Evolutionary conservation across 352 stramenopile genomes (phyloP), one percentile per base, ranked within the genome.

Genomic region (Globisporangium apiculatum): DNA sequence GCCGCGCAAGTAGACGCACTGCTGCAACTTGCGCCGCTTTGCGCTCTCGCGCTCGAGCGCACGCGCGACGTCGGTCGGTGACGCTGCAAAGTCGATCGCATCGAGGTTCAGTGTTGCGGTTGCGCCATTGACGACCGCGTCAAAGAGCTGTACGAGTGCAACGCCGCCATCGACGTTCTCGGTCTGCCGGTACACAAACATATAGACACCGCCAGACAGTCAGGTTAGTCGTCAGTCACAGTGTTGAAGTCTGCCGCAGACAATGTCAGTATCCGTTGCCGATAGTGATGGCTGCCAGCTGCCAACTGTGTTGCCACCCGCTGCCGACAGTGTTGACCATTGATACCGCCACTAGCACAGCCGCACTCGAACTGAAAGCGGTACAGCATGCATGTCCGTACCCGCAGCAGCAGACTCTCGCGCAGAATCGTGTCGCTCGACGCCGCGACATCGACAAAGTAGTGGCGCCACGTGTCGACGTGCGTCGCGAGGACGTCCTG

Each of bases 401-500:
- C 80, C 57, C 69, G 66, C 4, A 73, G 60, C 8, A 74, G 49
- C 11, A 91, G 45, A 24, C 66, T 74, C 17, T 89, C 79, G 15
- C 69, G 63, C 15, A 91, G 58, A 37, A 91, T 68, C 40, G 51
- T 49, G n/a, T 88, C 76, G 54, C 83, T 75, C 0, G 71, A 72
- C 10, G 72, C 57, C 12, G 82, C 71, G 1, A 73, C 67, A 42
- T 91, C 75, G 3, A 89, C 70, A 48, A 91, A 86, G 53, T 79
- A 91, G 31, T 79, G 71, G 10, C 64, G 64, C 81, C 81, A 91
- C 1, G 72, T 72, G 24, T 85, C 76, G 7, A 87, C 50, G 54
- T 91, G 76, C 4, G 68, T 72, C 14, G 72, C 58, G 36, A 91
- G 72, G n/a, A 91, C 66, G 48, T 89, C 80, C 46, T 86, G 75